phyloP scores from a whole-genome alignment of 345 rosid genomes.

The Pistacia vera region DNA sequence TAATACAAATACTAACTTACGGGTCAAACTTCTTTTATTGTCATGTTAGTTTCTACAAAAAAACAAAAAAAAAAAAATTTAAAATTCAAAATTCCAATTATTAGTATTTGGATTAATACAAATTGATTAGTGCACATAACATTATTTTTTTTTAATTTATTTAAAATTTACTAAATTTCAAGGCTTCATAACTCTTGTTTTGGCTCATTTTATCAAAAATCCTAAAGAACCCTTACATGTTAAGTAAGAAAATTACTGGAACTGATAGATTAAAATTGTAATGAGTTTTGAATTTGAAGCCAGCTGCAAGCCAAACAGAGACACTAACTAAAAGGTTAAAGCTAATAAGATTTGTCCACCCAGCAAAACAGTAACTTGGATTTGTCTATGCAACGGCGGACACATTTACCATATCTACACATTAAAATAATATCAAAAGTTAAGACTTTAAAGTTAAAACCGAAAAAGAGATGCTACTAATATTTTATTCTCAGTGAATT shows the following conservation, averaged over 20 bases:
- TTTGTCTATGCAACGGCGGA: conserved; percentile 29
- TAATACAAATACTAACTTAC: no score
- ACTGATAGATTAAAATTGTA: neutral
- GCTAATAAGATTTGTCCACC: neutral
- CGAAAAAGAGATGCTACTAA: neutral
- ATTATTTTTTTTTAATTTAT: no score
- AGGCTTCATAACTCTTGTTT: no score
- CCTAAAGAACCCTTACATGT: no score
- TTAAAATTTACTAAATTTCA: no score
- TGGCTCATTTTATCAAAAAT: no score
- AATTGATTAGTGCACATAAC: no score
- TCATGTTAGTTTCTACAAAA: no score
- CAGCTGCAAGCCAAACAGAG: conserved; percentile 11
- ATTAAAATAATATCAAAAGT: conserved; percentile 10
- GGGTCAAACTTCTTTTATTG: no score
- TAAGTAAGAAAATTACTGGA: neutral
- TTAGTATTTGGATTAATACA: no score
- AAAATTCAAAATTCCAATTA: no score
- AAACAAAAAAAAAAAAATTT: no score
- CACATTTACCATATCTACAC: conserved; percentile 14
- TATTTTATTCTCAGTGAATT: conserved; percentile 1
- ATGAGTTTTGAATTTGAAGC: neutral
- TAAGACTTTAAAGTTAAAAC: conserved; percentile 5
- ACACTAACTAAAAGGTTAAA: neutral
- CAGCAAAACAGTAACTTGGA: conserved; percentile 7